Evolutionary conservation across 768 basidiomycete species (phyloP).

Genomic region (Trametes meyenii): DNA sequence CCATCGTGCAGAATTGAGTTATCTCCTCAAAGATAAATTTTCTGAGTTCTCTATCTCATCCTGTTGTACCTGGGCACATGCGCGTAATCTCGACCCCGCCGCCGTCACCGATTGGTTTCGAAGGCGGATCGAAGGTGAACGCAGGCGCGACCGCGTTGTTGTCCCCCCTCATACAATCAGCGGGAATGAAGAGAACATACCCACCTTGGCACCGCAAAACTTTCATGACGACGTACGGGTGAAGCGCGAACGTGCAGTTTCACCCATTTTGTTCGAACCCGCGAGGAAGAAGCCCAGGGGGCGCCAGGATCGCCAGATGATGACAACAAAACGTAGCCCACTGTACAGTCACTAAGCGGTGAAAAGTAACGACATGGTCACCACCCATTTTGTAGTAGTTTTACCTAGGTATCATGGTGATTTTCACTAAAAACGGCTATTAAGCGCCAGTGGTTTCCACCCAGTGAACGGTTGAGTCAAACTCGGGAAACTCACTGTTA

Average conservation of each 20-base stretch:
- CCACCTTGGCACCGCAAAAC: neutral
- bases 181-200: neutral
- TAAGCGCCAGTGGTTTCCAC: too few species aligned
- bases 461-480: too few species aligned
- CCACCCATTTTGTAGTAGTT: too few species aligned
- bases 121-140: neutral
- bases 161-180: too few species aligned
- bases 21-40: neutral
- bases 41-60: neutral
- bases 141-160: neutral
- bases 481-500: too few species aligned
- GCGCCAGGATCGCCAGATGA: neutral
- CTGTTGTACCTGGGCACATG: neutral
- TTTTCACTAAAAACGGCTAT: too few species aligned
- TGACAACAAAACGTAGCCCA: neutral
- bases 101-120: constrained; percentile 8
- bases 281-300: constrained; percentile 5
- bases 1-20: constrained; percentile 4
- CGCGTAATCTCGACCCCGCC: constrained; percentile 2
- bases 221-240: neutral
- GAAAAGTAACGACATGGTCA: too few species aligned
- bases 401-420: too few species aligned
- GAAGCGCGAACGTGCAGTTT: constrained; percentile 25
- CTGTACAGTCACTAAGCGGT: too few species aligned
- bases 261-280: constrained; percentile 7